Conservation (phyloP, 2,329 filamentous ascomycete genomes). For the Alternaria alternata region DNA sequence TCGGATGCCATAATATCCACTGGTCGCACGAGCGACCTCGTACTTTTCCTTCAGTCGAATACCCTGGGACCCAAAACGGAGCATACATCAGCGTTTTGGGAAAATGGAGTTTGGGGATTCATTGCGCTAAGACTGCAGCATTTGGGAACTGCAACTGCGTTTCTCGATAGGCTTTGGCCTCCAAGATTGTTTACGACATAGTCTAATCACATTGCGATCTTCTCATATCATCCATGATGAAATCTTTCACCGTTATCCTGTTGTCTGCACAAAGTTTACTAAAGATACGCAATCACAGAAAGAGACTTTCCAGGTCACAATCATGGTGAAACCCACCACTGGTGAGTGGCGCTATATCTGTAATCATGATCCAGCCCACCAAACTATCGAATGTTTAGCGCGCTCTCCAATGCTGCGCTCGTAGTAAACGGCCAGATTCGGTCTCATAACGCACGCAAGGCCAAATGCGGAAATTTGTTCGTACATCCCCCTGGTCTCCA, state of each 20-base stretch:
- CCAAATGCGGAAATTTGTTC: slow-evolving; percentile 7
- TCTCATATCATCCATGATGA: background rate
- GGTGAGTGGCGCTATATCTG: background rate
- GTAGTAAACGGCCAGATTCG: slow-evolving; percentile 7
- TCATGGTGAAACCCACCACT: slow-evolving; percentile 17
- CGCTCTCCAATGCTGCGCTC: background rate
- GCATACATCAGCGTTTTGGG: slow-evolving; percentile 20
- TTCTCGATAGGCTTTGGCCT: background rate
- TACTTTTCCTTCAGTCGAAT: slow-evolving; percentile 21
- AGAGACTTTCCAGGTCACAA: background rate
- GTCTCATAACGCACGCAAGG: background rate
- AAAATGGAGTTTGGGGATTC: slow-evolving; percentile 9
- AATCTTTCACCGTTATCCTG: background rate
- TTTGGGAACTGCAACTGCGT: background rate
- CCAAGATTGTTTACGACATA: slow-evolving; percentile 9
- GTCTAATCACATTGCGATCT: slow-evolving; percentile 7
- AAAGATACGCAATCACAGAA: background rate
- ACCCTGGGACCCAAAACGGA: slow-evolving; percentile 28
- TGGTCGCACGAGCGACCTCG: slow-evolving; percentile 2
- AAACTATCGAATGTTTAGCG: slow-evolving; percentile 14
- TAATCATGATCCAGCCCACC: background rate
- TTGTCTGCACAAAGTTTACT: too few relatives aligned
- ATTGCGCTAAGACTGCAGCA: slow-evolving; percentile 4
- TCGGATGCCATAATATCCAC: slow-evolving; percentile 1
- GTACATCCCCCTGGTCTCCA: background rate